A percentile compares a stretch with the other conserved stretches of the same genome.
phyloP scores from a whole-genome alignment of 352 stramenopile species.

The Elongisporangium senticosum region DNA sequence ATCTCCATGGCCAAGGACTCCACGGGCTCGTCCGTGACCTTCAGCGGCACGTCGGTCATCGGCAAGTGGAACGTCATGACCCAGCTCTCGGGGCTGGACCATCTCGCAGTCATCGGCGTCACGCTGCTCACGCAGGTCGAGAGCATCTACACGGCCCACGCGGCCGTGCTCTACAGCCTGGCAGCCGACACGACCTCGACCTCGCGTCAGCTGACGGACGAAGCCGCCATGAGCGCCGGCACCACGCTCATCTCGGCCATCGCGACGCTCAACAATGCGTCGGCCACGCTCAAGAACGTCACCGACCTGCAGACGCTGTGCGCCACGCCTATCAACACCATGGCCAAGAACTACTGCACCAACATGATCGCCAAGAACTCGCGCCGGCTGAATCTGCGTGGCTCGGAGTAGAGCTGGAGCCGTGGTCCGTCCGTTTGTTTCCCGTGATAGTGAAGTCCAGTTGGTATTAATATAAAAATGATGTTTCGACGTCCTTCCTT shows the following conservation, averaged over 20 bases:
- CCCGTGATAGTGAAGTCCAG: too few relatives aligned
- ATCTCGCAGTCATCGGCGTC: slow-evolving; percentile 35
- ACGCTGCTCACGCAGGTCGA: slow-evolving; percentile 35
- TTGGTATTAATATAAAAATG: too few relatives aligned
- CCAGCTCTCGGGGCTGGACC: slow-evolving; percentile 33
- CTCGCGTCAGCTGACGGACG: not conserved
- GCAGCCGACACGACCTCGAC: slow-evolving; percentile 11
- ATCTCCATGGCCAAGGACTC: slow-evolving; percentile 42
- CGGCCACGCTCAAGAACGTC: slow-evolving; percentile 24
- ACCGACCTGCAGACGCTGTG: slow-evolving; percentile 22
- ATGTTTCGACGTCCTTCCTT: too few relatives aligned
- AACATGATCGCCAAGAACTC: slow-evolving; percentile 21
- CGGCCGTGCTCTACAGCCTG: slow-evolving; percentile 27
- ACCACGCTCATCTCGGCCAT: slow-evolving; percentile 21
- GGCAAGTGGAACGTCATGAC: slow-evolving; percentile 49
- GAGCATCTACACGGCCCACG: slow-evolving; percentile 34
- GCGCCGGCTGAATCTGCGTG: slow-evolving; percentile 8
- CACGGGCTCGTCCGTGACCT: slow-evolving; percentile 25
- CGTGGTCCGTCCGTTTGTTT: too few relatives aligned
- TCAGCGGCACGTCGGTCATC: slow-evolving; percentile 21
- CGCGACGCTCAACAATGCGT: slow-evolving; percentile 16
- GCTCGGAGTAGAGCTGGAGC: not conserved
- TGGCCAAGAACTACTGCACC: slow-evolving; percentile 28
- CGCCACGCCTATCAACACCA: slow-evolving; percentile 20
- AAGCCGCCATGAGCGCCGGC: slow-evolving; percentile 7